A percentile compares a stretch with the other conserved stretches of the same genome.
Evolutionary conservation across 75 land plant genomes (phyloP).

Genomic region (Cunninghamia lanceolata): DNA sequence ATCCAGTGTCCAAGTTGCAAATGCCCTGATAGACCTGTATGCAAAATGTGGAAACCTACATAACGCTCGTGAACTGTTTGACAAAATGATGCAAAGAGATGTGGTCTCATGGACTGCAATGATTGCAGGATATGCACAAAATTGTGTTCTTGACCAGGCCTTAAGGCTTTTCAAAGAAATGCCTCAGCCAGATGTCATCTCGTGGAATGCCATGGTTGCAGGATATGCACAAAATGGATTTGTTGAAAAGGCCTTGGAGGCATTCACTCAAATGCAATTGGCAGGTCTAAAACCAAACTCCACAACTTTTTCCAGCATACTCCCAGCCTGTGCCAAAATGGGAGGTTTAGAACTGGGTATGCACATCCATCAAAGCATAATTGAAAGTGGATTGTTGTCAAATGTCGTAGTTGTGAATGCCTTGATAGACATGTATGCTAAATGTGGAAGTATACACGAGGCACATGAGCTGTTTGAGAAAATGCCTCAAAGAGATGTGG

Average conservation of each 20-base stretch:
- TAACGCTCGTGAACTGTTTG: slow-evolving; percentile 12
- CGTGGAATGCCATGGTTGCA: slow-evolving; percentile 35
- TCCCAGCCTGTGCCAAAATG: slow-evolving; percentile 19
- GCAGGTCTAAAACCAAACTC: slow-evolving; percentile 19
- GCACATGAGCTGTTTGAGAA: slow-evolving; percentile 19
- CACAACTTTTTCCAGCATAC: slow-evolving; percentile 16
- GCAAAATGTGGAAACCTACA: slow-evolving; percentile 12
- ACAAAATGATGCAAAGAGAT: slow-evolving; percentile 8
- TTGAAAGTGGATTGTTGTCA: slow-evolving; percentile 13
- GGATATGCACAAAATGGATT: slow-evolving; percentile 23
- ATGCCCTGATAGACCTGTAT: slow-evolving; percentile 20
- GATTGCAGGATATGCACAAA: slow-evolving; percentile 24
- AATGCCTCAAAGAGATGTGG: slow-evolving; percentile 24
- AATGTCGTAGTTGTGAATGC: slow-evolving; percentile 25
- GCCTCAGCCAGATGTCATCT: slow-evolving; percentile 21
- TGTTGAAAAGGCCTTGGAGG: slow-evolving; percentile 15
- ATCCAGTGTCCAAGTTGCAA: not conserved
- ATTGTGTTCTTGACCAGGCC: slow-evolving; percentile 14
- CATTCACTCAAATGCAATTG: slow-evolving; percentile 23
- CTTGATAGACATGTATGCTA: slow-evolving; percentile 20
- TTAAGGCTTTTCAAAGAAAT: slow-evolving; percentile 16
- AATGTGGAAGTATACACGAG: slow-evolving; percentile 15
- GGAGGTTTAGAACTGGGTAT: slow-evolving; percentile 19
- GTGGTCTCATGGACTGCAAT: slow-evolving; percentile 21
- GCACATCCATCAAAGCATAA: slow-evolving; percentile 14